Percentiles rank a stretch among this genome's conserved stretches.
Evolutionary conservation across 176 grass and related monocot genomes (phyloP).

Genomic region (Carex kokanica): DNA sequence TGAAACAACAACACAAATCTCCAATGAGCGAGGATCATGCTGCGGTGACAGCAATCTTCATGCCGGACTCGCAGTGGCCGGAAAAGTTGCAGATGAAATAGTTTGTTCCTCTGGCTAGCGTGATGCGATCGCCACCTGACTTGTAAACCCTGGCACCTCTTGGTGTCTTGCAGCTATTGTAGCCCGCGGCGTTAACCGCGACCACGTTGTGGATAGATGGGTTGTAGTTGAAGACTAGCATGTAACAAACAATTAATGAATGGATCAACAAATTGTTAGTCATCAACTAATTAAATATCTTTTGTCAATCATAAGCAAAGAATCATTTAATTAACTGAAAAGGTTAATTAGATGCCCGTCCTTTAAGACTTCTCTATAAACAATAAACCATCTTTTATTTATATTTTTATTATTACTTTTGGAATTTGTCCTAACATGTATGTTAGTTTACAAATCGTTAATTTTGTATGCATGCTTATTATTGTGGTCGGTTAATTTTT

Average conservation of each 20-base stretch:
- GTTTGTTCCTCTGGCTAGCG: slow-evolving; percentile 43
- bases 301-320: neutral
- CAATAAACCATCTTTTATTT: neutral
- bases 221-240: slow-evolving; percentile 71
- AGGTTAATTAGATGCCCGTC: neutral
- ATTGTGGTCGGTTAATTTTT: neutral
- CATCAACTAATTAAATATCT: too few species aligned
- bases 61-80: slow-evolving; percentile 53
- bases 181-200: slow-evolving; percentile 47
- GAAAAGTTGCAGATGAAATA: slow-evolving; percentile 77
- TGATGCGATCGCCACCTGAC: slow-evolving; percentile 60
- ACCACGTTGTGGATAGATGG: slow-evolving; percentile 64
- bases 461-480: neutral
- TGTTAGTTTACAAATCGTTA: neutral
- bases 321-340: neutral
- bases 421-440: neutral
- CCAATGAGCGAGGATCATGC: neutral
- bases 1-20: neutral
- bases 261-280: neutral
- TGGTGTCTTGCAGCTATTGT: slow-evolving; percentile 46
- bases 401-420: neutral
- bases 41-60: slow-evolving; percentile 69
- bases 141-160: slow-evolving; percentile 26
- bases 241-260: neutral
- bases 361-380: neutral